A percentile compares a stretch with the other conserved stretches of the same genome.
phyloP scores from a whole-genome alignment of 2,329 filamentous ascomycete genomes.

The Aspergillaceae sp. region DNA sequence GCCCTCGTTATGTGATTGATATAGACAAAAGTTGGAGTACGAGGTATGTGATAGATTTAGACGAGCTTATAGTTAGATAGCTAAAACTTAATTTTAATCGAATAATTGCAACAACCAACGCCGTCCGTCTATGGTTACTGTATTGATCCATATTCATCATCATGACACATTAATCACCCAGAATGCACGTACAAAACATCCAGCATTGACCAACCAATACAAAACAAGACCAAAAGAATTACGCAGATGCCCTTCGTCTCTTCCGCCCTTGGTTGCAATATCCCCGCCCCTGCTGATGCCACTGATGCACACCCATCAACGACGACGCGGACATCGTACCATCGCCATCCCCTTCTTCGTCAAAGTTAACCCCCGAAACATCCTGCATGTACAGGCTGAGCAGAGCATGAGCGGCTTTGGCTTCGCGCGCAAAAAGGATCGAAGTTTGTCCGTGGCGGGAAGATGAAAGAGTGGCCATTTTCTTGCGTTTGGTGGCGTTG shows the following conservation, averaged over 20 bases:
- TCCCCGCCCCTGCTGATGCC: background rate
- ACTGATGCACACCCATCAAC: background rate
- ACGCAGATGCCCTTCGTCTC: constrained; percentile 12
- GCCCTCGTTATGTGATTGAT: background rate
- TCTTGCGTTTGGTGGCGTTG: constrained; percentile 1
- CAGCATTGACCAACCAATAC: background rate
- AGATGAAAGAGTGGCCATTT: background rate
- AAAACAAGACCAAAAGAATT: background rate
- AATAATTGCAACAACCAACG: too few relatives aligned
- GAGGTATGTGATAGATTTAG: background rate
- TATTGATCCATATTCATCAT: background rate
- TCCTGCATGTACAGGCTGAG: constrained; percentile 28
- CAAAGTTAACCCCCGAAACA: constrained; percentile 8
- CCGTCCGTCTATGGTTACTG: too few relatives aligned
- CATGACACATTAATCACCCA: background rate
- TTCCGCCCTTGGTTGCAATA: constrained; percentile 3
- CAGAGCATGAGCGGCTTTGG: constrained; percentile 31
- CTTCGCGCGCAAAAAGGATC: constrained; percentile 20
- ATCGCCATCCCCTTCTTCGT: constrained; percentile 1
- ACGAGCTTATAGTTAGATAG: background rate
- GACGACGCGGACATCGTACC: background rate
- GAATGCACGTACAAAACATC: too few relatives aligned
- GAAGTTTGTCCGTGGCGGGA: too few relatives aligned
- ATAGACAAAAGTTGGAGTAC: background rate
- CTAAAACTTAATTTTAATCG: too few relatives aligned